phyloP scores from a whole-genome alignment of 306 rosid species.

The Psophocarpus tetragonolobus region DNA sequence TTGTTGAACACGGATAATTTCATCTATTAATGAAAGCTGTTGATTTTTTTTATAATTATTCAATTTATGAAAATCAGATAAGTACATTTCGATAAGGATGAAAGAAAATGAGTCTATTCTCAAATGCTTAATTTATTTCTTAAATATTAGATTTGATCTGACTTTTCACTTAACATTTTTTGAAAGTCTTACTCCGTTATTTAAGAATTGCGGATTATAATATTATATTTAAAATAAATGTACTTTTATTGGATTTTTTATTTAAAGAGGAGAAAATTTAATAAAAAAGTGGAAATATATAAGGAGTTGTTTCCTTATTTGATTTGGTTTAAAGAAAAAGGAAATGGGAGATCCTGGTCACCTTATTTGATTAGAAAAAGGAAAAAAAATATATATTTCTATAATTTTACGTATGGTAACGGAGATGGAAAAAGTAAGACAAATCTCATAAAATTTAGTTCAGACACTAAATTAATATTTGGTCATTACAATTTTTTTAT shows the following conservation, averaged over 20 bases:
- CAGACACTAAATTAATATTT: too few species aligned
- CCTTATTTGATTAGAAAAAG: background rate
- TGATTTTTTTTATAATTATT: background rate
- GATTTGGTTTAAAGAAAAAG: background rate
- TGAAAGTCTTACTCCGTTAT: background rate
- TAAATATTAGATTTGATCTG: background rate
- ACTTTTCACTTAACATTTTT: background rate
- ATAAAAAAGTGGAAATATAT: background rate
- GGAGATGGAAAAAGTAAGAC: background rate
- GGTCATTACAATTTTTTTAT: too few species aligned
- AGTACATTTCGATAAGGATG: background rate
- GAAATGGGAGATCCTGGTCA: background rate
- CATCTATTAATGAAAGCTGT: too few species aligned
- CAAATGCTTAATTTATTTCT: background rate
- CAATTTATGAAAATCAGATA: background rate
- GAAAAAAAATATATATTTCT: too few species aligned
- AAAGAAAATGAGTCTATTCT: background rate
- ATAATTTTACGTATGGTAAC: too few species aligned
- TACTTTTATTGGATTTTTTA: background rate
- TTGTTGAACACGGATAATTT: too few species aligned
- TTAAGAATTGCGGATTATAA: background rate
- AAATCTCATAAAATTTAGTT: background rate
- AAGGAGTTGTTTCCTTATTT: background rate
- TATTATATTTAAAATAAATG: background rate
- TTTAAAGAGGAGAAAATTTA: background rate